These are phyloP conservation scores for Orbilia oligospora DNA, from an alignment of 2,329 filamentous ascomycete genomes.

Conservation along the genomic window DNA sequence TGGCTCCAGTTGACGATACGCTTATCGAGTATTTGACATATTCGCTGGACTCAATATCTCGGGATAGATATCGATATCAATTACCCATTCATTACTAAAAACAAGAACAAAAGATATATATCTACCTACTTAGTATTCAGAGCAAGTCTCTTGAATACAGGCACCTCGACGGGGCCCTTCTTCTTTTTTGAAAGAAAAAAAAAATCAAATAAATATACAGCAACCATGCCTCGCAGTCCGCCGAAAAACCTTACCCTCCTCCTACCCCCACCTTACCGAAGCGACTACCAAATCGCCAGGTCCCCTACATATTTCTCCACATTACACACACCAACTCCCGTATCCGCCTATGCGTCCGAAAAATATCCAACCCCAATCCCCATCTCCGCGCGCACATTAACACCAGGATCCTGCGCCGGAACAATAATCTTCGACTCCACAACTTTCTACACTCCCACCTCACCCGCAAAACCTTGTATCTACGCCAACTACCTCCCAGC, in stretches of 20 bases:
- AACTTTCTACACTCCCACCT: conserved; percentile 50
- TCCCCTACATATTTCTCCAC: conserved; percentile 38
- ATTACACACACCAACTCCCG: conserved; percentile 8
- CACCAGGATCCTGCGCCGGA: conserved; percentile 22
- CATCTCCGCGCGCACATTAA: conserved; percentile 16
- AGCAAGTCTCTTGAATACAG: conserved; percentile 6
- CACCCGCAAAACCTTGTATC: conserved; percentile 51
- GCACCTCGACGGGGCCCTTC: conserved; percentile 11
- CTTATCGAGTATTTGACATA: conserved; percentile 32
- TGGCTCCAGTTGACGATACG: conserved; percentile 13
- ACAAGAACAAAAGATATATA: neutral
- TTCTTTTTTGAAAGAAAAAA: no score
- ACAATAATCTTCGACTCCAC: conserved; percentile 56
- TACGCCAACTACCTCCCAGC: conserved; percentile 42
- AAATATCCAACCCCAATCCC: conserved; percentile 26
- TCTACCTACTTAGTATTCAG: neutral
- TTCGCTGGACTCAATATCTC: conserved; percentile 32
- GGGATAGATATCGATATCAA: conserved; percentile 1
- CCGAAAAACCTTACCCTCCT: conserved; percentile 42
- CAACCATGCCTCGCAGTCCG: conserved; percentile 36
- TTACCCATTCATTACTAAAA: conserved; percentile 15
- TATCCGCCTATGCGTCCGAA: conserved; percentile 15
- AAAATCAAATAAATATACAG: conserved; percentile 21
- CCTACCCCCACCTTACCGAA: conserved; percentile 47
- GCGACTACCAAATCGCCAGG: conserved; percentile 16